Base-by-base conservation (phyloP, 2,329 filamentous ascomycete genomes). In the Achaetomium macrosporum region DNA sequence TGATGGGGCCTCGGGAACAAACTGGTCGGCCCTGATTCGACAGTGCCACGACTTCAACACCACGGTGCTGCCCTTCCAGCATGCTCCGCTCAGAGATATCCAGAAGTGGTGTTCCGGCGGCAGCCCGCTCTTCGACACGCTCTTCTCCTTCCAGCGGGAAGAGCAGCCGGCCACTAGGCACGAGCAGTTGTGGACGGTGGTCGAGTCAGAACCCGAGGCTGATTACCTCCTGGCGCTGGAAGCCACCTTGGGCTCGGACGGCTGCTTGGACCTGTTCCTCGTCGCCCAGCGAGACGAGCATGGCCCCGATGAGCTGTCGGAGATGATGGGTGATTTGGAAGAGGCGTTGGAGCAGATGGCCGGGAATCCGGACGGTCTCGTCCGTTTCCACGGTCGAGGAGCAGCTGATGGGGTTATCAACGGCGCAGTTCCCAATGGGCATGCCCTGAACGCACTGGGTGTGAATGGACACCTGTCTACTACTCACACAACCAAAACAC, bases 191-290 rank as follows among this genome's bases (percentile, higher is more conserved):
- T 91, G 88, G 84, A 70, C 68, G 0, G 63, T 78, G 10, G 55
- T 76, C 2, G 73, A 80, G 17, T 75, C 74, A 1, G 65, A 71
- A 4, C 68, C 69, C 3, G 67, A 73, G 12, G 76, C 82, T 0
- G 87, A 91, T 59, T 93, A 90, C 61, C 84, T 88, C 0, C 68
- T 96, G 5, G 87, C 90, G 1, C 76, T 95, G 40, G 91, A 96
- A 59, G 80, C 84, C 2, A 81, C 82, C 6, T 73, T 87, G 13
- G 71, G 67, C 6, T 47, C 63, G 0, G 68, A 76, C 17, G 71
- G 74, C 1, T 65, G 63, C 0, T 66, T 93, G 1, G 71, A 66
- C 0, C 59, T 88, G 2, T 80, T 79, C 0, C 65, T 91, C 16
- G 82, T 85, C 4, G 76, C 82, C 1, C 80, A 33, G 29, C 5